Conservation (phyloP, 78 protist genomes). For the Corallochytrium limacisporum region DNA sequence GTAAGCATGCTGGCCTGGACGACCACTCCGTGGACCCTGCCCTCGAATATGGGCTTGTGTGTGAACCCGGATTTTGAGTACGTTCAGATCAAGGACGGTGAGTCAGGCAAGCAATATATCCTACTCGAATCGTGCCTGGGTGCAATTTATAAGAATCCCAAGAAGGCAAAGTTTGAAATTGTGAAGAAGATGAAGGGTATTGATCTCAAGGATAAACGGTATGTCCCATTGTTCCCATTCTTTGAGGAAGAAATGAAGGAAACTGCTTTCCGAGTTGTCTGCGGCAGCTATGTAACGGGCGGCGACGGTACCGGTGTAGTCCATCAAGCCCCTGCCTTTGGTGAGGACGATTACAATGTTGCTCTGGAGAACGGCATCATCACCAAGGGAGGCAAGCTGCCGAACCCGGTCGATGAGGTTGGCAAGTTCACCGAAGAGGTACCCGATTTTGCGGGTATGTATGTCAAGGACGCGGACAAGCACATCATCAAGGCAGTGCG, state of each 20-base stretch:
- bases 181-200: not conserved
- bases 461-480: slow-evolving; percentile 87
- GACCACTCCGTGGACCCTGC: slow-evolving; percentile 99
- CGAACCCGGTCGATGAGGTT: slow-evolving; percentile 91
- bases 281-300: slow-evolving; percentile 82
- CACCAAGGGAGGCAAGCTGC: slow-evolving; percentile 22
- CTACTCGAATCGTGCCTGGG: slow-evolving; percentile 6
- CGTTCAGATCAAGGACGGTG: slow-evolving; percentile 47
- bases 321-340: slow-evolving; percentile 97
- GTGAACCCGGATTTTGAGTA: slow-evolving; percentile 84
- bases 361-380: slow-evolving; percentile 52
- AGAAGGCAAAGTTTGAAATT: not conserved
- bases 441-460: slow-evolving; percentile 68
- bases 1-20: slow-evolving; percentile 93
- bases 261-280: slow-evolving; percentile 67
- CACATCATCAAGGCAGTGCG: slow-evolving; percentile 64
- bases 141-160: slow-evolving; percentile 21
- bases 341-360: slow-evolving; percentile 98
- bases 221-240: slow-evolving; percentile 90
- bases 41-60: slow-evolving; percentile 87
- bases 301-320: slow-evolving; percentile 97
- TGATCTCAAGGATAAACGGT: slow-evolving; percentile 54
- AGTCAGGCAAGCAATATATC: not conserved
- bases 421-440: slow-evolving; percentile 89
- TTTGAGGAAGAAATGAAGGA: slow-evolving; percentile 28